Percentiles rank a stretch among this genome's conserved stretches.
Conservation (phyloP, 495 filamentous ascomycete genomes). For the Tetracladium marchalianum region DNA sequence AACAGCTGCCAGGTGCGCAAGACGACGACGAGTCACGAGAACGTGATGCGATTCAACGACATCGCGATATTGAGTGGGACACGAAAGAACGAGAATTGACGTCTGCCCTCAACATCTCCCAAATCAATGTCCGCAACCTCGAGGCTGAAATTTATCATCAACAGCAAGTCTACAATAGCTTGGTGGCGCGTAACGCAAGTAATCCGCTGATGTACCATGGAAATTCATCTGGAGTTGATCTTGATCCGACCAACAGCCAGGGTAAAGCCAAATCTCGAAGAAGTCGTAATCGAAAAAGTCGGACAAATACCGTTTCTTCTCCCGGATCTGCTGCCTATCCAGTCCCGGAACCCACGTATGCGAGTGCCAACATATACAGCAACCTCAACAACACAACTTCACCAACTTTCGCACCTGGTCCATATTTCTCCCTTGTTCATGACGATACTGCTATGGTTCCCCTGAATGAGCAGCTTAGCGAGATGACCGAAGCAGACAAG, state of each 20-base stretch:
- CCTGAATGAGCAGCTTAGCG: slow-evolving; percentile 15
- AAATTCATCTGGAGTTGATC: slow-evolving; percentile 37
- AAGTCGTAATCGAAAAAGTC: slow-evolving; percentile 45
- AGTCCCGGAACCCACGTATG: slow-evolving; percentile 14
- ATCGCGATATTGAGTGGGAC: slow-evolving; percentile 17
- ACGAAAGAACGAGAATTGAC: slow-evolving; percentile 9
- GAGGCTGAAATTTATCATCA: slow-evolving; percentile 5
- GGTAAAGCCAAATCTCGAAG: slow-evolving; percentile 38
- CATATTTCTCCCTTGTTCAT: slow-evolving; percentile 36
- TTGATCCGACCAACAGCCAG: slow-evolving; percentile 27
- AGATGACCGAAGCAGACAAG: slow-evolving; percentile 32
- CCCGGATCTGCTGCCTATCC: slow-evolving; percentile 12
- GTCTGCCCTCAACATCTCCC: slow-evolving; percentile 1
- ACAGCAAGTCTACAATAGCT: not conserved
- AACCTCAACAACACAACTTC: slow-evolving; percentile 28
- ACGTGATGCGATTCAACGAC: slow-evolving; percentile 23
- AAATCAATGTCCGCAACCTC: slow-evolving; percentile 1
- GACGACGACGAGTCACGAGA: slow-evolving; percentile 44
- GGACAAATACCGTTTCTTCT: slow-evolving; percentile 33
- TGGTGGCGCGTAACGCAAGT: slow-evolving; percentile 11
- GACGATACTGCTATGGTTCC: slow-evolving; percentile 26
- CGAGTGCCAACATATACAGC: slow-evolving; percentile 17
- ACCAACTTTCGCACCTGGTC: slow-evolving; percentile 38
- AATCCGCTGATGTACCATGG: slow-evolving; percentile 26
- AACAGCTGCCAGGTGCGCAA: slow-evolving; percentile 39